Conservation (phyloP, 75 land plant species). For the Pinus taeda region DNA sequence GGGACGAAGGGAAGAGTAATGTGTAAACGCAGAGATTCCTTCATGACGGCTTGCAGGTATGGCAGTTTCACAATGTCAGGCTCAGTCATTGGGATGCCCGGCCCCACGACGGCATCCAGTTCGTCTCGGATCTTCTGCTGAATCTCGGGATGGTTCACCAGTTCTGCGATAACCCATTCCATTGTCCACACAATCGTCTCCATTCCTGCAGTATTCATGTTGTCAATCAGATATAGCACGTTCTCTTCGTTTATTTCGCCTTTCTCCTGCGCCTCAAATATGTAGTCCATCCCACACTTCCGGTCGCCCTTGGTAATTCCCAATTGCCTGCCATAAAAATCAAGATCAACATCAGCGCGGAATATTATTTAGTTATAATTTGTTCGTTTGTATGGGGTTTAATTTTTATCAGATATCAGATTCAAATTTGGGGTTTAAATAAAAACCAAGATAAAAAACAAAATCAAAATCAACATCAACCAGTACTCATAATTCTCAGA, state of each 20-base stretch:
- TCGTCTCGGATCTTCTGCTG: conserved; percentile 28
- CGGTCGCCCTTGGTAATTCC: not conserved
- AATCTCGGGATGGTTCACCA: conserved; percentile 30
- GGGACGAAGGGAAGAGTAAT: conserved; percentile 97
- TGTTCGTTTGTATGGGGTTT: too few species aligned
- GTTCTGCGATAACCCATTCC: conserved; percentile 52
- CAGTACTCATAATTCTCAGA: too few species aligned
- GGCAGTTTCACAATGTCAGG: conserved; percentile 19
- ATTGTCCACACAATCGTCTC: conserved; percentile 60
- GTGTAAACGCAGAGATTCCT: conserved; percentile 65
- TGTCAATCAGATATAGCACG: conserved; percentile 31
- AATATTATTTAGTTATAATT: too few species aligned
- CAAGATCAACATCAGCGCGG: not conserved
- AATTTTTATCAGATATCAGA: too few species aligned
- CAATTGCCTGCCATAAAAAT: conserved; percentile 8
- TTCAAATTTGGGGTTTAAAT: too few species aligned
- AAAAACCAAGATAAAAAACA: too few species aligned
- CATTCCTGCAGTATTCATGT: conserved; percentile 39
- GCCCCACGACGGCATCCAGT: conserved; percentile 23
- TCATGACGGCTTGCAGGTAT: conserved; percentile 22
- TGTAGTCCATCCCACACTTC: conserved; percentile 15
- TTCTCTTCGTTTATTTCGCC: conserved; percentile 36
- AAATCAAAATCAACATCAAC: too few species aligned
- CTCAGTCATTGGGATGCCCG: conserved; percentile 19
- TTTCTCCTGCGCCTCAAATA: conserved; percentile 15